Conservation (phyloP, 2,329 filamentous ascomycete species). For the Colletotrichum navitas region DNA sequence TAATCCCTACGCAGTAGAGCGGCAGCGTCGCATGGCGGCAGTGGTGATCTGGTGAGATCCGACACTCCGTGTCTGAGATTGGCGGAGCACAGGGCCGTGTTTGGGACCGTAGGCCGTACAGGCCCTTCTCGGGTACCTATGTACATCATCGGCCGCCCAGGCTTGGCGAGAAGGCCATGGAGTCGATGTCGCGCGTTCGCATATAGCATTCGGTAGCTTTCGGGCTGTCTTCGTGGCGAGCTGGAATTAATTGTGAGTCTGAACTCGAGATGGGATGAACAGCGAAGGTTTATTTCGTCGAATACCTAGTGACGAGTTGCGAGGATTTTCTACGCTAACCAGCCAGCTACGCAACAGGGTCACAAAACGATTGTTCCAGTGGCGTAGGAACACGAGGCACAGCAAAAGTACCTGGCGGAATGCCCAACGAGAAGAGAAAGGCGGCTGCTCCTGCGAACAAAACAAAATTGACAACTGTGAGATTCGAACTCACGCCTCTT, state of each 20-base stretch:
- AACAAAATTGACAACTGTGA: slow-evolving; percentile 33
- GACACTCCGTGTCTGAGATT: slow-evolving; percentile 38
- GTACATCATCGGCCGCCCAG: not conserved
- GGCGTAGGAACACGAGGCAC: not conserved
- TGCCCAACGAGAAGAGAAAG: not conserved
- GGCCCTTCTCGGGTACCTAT: not conserved
- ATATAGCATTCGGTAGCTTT: not conserved
- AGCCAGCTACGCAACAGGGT: no score
- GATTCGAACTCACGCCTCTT: slow-evolving; percentile 43
- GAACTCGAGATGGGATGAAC: not conserved
- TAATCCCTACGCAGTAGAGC: not conserved
- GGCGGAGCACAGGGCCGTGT: slow-evolving; percentile 21
- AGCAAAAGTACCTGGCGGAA: not conserved
- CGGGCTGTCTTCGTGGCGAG: not conserved
- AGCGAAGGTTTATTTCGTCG: no score
- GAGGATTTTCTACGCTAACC: no score
- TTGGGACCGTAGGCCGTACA: not conserved
- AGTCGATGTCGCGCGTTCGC: not conserved
- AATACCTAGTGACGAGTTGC: not conserved
- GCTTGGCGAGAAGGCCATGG: not conserved
- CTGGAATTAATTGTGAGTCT: not conserved
- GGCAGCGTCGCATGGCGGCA: not conserved
- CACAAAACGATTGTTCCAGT: not conserved
- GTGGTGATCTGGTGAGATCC: slow-evolving; percentile 32
- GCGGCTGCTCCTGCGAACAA: rapidly evolving